These are phyloP conservation scores for Penicillium sp. DNA, from an alignment of 2,329 filamentous ascomycete species.

Conservation along the genomic window DNA sequence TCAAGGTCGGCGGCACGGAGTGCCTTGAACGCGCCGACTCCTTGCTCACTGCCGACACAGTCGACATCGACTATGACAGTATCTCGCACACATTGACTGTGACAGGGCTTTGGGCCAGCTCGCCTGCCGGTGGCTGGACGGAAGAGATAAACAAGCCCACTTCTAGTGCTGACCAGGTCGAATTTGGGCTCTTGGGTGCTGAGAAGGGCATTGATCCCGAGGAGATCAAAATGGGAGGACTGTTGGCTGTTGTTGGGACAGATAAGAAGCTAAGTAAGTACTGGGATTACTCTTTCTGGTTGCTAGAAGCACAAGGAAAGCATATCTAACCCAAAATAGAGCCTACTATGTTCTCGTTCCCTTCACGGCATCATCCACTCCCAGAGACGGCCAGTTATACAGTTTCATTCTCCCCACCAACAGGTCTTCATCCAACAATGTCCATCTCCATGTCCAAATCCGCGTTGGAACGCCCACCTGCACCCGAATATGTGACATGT, in stretches of 20 bases:
- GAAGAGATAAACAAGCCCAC: slow-evolving; percentile 40
- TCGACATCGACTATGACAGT: slow-evolving; percentile 77
- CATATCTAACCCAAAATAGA: slow-evolving; percentile 44
- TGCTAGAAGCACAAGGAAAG: neutral
- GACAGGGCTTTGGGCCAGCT: slow-evolving; percentile 59
- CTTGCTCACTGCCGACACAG: slow-evolving; percentile 55
- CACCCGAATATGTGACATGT: slow-evolving; percentile 56
- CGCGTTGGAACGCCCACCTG: slow-evolving; percentile 49
- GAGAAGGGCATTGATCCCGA: slow-evolving; percentile 60
- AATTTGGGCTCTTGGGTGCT: slow-evolving; percentile 74
- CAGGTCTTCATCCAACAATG: slow-evolving; percentile 79
- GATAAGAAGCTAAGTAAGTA: slow-evolving; percentile 64
- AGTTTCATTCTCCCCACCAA: slow-evolving; percentile 64
- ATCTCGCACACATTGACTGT: slow-evolving; percentile 64
- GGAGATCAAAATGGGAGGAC: slow-evolving; percentile 74
- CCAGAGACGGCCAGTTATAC: slow-evolving; percentile 55
- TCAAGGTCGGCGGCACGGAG: slow-evolving; percentile 35
- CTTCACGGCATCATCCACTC: slow-evolving; percentile 69
- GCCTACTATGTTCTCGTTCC: slow-evolving; percentile 77
- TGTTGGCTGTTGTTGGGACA: slow-evolving; percentile 74
- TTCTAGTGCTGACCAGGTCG: slow-evolving; percentile 55
- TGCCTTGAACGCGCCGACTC: slow-evolving; percentile 53
- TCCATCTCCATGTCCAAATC: slow-evolving; percentile 60
- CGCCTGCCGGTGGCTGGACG: slow-evolving; percentile 45
- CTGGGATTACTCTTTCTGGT: no score